Conservation (phyloP, 83 land plant genomes). For the Picea abies region DNA sequence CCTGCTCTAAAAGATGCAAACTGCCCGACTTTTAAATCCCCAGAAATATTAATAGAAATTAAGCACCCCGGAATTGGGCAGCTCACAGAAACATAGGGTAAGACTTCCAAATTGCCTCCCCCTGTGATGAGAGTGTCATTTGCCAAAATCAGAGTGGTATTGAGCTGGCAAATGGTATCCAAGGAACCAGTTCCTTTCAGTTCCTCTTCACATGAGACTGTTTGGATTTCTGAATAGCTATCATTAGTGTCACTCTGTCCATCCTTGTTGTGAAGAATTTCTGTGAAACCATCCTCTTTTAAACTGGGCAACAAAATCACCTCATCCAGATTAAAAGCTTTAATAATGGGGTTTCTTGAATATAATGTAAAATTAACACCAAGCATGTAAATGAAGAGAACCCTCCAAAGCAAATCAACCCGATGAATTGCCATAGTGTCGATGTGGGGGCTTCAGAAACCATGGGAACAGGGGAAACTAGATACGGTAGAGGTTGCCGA, state of each 20-base stretch:
- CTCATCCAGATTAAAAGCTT: too few species aligned
- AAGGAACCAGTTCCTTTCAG: constrained; percentile 85
- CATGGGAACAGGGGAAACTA: too few species aligned
- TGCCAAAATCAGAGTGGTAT: constrained; percentile 41
- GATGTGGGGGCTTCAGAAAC: too few species aligned
- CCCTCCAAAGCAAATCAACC: too few species aligned
- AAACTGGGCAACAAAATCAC: too few species aligned
- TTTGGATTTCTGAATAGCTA: background rate
- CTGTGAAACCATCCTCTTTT: too few species aligned
- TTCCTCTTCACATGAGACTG: constrained; percentile 56
- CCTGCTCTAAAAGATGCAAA: constrained; percentile 68
- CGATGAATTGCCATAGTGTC: too few species aligned
- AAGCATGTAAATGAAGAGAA: too few species aligned
- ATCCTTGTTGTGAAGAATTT: too few species aligned
- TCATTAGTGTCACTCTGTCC: background rate
- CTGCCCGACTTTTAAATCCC: constrained; percentile 55
- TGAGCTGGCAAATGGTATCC: constrained; percentile 61
- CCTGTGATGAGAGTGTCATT: constrained; percentile 60
- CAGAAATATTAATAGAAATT: constrained; percentile 62
- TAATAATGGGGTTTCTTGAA: too few species aligned
- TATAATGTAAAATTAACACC: too few species aligned
- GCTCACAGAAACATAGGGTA: constrained; percentile 45
- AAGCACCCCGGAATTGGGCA: constrained; percentile 81
- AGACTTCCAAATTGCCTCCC: constrained; percentile 68
- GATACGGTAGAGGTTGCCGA: too few species aligned